phyloP scores from a whole-genome alignment of 2,329 filamentous ascomycete genomes.

The Cladosporium phlei region DNA sequence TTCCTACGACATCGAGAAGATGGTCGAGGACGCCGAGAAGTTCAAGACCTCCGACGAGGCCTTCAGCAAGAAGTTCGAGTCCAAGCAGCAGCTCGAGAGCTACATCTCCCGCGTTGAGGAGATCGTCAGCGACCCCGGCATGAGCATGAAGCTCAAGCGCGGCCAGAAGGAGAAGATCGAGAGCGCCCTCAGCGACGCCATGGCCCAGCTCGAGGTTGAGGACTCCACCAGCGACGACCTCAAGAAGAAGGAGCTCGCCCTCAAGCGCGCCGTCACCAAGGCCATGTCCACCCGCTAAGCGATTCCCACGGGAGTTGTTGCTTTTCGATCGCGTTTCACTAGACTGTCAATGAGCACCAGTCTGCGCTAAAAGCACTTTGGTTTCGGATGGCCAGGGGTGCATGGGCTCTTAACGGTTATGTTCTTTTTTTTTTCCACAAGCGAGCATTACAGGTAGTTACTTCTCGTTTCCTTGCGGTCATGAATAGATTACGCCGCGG shows the following conservation, averaged over 20 bases:
- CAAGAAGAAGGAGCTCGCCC: slow-evolving; percentile 98
- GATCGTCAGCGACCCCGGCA: slow-evolving; percentile 92
- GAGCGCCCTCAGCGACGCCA: slow-evolving; percentile 91
- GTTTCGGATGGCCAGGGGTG: slow-evolving; percentile 14
- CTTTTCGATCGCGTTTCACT: slow-evolving; percentile 13
- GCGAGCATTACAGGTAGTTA: slow-evolving; percentile 13
- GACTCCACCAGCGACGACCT: slow-evolving; percentile 88
- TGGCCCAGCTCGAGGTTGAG: slow-evolving; percentile 94
- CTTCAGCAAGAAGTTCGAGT: slow-evolving; percentile 99
- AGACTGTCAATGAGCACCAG: slow-evolving; percentile 13
- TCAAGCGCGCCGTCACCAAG: slow-evolving; percentile 98
- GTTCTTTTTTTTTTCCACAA: slow-evolving; percentile 17
- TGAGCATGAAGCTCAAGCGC: slow-evolving; percentile 96
- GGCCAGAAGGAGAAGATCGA: slow-evolving; percentile 99
- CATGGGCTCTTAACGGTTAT: slow-evolving; percentile 18
- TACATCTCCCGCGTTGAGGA: slow-evolving; percentile 99
- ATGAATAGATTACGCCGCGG: slow-evolving; percentile 10
- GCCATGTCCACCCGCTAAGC: slow-evolving; percentile 36
- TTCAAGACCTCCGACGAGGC: slow-evolving; percentile 98
- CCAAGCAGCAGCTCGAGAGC: slow-evolving; percentile 97
- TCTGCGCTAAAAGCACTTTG: slow-evolving; percentile 14
- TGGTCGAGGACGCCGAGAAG: slow-evolving; percentile 95
- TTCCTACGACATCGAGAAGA: slow-evolving; percentile 89
- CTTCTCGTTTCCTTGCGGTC: slow-evolving; percentile 4
- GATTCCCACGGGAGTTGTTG: slow-evolving; percentile 6